phyloP scores from a whole-genome alignment of 148 eudicot genomes.

The Fallopia convolvulus region DNA sequence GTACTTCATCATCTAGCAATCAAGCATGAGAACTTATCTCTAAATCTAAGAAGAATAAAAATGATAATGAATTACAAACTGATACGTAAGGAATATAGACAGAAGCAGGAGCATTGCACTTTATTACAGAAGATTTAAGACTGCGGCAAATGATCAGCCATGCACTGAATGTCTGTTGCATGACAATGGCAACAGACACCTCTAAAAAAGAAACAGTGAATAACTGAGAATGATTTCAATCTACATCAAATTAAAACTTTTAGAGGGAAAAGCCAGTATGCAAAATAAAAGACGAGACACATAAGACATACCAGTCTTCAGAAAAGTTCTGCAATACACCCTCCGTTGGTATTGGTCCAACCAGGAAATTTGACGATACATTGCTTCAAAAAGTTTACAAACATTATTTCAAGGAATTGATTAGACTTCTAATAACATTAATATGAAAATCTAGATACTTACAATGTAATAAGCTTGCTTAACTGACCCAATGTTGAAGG shows the following conservation, averaged over 20 bases:
- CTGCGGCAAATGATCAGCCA: not conserved
- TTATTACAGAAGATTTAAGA: not conserved
- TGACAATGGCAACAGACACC: not conserved
- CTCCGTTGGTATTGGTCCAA: conserved; percentile 68
- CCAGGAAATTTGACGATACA: conserved; percentile 81
- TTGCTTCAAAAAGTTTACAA: conserved; percentile 46
- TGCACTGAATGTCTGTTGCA: not conserved
- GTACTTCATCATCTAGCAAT: not conserved
- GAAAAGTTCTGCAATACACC: conserved; percentile 63
- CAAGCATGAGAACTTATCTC: not conserved
- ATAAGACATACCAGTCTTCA: conserved; percentile 59
- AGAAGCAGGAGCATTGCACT: not conserved
- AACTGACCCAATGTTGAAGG: conserved; percentile 80
- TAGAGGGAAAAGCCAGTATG: not conserved
- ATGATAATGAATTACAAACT: not conserved
- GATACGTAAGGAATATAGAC: not conserved
- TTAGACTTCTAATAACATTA: not conserved
- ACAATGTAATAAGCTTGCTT: conserved; percentile 59
- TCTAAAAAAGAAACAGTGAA: not conserved
- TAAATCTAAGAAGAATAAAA: not conserved
- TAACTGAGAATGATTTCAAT: not conserved
- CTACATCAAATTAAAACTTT: not conserved
- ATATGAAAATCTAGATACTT: conserved; percentile 29
- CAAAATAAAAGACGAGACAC: not conserved
- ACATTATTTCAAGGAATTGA: conserved; percentile 7